These are phyloP conservation scores for Umbelopsis sp. DNA, from an alignment of 192 early-diverging fungal genomes.

Conservation along the genomic window DNA sequence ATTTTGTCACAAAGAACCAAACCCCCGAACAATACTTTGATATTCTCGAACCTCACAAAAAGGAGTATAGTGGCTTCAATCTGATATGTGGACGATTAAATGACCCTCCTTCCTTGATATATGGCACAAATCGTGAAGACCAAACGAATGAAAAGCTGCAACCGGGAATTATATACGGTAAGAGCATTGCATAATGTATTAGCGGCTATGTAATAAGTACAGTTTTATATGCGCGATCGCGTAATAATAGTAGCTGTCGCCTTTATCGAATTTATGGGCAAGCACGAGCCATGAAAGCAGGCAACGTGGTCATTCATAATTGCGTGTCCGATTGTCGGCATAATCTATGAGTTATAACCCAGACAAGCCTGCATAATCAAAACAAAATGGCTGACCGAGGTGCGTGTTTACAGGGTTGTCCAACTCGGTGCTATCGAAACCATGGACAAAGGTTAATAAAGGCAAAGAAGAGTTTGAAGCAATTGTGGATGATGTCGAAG, in stretches of 20 bases:
- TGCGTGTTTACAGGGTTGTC: constrained; percentile 39
- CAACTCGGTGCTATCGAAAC: constrained; percentile 43
- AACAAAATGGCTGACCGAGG: too few relatives aligned
- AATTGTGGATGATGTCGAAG: constrained; percentile 24
- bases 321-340: too few relatives aligned
- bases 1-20: constrained; percentile 16
- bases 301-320: too few relatives aligned
- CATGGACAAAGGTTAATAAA: constrained; percentile 48
- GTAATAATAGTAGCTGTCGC: too few relatives aligned
- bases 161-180: constrained; percentile 35
- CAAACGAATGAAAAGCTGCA: constrained; percentile 23
- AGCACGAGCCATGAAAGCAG: too few relatives aligned
- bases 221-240: background rate
- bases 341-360: too few relatives aligned
- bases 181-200: background rate
- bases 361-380: too few relatives aligned
- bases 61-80: constrained; percentile 49
- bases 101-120: constrained; percentile 28
- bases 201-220: too few relatives aligned
- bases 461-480: constrained; percentile 34
- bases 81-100: constrained; percentile 42
- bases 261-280: too few relatives aligned
- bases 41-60: constrained; percentile 24
- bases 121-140: constrained; percentile 43
- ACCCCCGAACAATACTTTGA: constrained; percentile 32